These are phyloP conservation scores for Solanum hybrid DNA, from an alignment of 305 asterid species.

Conservation along the genomic window DNA sequence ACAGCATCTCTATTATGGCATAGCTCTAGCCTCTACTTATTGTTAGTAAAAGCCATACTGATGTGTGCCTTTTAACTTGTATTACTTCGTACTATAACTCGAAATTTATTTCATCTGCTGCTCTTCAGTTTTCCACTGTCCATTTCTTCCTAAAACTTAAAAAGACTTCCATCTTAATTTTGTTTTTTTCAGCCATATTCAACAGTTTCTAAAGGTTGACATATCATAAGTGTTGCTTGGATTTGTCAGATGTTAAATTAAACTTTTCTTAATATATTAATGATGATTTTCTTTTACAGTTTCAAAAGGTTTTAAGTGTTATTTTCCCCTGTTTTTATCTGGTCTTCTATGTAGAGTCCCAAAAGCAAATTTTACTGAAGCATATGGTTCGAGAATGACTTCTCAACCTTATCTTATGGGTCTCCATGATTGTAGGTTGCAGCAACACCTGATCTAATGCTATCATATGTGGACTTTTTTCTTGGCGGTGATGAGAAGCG, in stretches of 20 bases:
- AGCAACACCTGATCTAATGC: constrained; percentile 94
- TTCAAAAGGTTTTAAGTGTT: not conserved
- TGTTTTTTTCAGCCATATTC: not conserved
- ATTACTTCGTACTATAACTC: not conserved
- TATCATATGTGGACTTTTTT: constrained; percentile 81
- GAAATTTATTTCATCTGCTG: not conserved
- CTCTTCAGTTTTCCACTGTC: not conserved
- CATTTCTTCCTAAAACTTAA: not conserved
- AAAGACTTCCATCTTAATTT: not conserved
- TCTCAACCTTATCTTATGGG: constrained; percentile 10
- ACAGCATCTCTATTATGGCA: not conserved
- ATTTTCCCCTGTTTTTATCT: not conserved
- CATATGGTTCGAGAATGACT: not conserved
- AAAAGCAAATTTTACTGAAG: not conserved
- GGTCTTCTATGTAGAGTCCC: not conserved
- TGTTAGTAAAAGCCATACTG: not conserved
- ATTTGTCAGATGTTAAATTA: not conserved
- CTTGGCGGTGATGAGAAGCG: constrained; percentile 99
- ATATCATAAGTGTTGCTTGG: not conserved
- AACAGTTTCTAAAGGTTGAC: not conserved
- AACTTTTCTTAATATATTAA: not conserved
- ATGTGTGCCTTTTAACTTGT: not conserved
- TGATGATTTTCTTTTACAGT: not conserved
- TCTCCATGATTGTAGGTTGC: constrained; percentile 53
- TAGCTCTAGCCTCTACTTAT: not conserved